phyloP scores from a whole-genome alignment of 345 rosid species.

The Sapria himalayana region DNA sequence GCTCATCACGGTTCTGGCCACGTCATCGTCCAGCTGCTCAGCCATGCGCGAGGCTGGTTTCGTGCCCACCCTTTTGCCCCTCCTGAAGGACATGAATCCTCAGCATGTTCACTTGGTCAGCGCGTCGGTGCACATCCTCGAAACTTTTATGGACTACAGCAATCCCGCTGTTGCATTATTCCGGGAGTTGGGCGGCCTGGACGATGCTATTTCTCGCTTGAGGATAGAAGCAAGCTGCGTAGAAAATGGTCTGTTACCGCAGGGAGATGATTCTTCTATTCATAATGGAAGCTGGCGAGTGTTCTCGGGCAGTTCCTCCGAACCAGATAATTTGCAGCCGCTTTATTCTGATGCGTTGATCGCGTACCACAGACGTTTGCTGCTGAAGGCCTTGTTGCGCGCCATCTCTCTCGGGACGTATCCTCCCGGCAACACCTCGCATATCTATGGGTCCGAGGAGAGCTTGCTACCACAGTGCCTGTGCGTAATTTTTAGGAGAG shows the following conservation, averaged over 20 bases:
- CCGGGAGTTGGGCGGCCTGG: conserved; percentile 92
- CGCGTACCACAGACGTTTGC: conserved; percentile 48
- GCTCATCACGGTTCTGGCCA: conserved; percentile 74
- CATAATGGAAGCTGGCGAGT: conserved; percentile 19
- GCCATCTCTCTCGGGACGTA: conserved; percentile 89
- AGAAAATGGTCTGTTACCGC: conserved; percentile 34
- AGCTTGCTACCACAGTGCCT: conserved; percentile 75
- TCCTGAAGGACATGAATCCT: conserved; percentile 78
- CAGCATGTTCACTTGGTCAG: conserved; percentile 86
- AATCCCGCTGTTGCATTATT: conserved; percentile 84
- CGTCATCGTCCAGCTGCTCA: conserved; percentile 79
- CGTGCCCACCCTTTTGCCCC: conserved; percentile 77
- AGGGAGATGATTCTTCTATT: conserved; percentile 27
- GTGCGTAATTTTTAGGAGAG: conserved; percentile 55
- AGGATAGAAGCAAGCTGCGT: conserved; percentile 57
- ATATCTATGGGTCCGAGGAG: conserved; percentile 67
- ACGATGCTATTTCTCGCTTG: conserved; percentile 70
- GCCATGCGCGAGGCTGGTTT: conserved; percentile 94
- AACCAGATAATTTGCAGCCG: conserved; percentile 33
- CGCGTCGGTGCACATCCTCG: conserved; percentile 72
- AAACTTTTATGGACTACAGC: conserved; percentile 88
- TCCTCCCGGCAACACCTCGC: conserved; percentile 75
- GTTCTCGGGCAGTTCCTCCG: conserved; percentile 21
- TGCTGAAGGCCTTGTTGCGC: conserved; percentile 70
- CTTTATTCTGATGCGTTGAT: conserved; percentile 71